Percentiles rank a stretch among this genome's conserved stretches.
These are phyloP conservation scores for Bidens hawaiensis DNA, from an alignment of 140 eudicot genomes.

Conservation along the genomic window DNA sequence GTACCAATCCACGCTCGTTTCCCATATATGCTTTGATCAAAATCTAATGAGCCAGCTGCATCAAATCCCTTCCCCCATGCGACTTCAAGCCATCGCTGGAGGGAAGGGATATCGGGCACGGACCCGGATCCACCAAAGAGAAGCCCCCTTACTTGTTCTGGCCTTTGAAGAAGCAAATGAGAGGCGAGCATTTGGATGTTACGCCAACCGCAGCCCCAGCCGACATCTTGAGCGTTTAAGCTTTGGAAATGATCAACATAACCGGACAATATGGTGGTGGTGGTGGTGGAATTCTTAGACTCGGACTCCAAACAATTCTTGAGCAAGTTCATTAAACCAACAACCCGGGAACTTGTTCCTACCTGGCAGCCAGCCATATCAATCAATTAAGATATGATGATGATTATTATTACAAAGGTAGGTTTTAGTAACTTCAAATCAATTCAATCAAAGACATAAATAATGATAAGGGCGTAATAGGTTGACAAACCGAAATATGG, in stretches of 20 bases:
- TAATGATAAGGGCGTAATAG: not conserved
- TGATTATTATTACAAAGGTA: not conserved
- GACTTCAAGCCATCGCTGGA: constrained; percentile 88
- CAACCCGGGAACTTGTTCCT: too few relatives aligned
- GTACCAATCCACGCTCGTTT: constrained; percentile 82
- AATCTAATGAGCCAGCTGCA: constrained; percentile 53
- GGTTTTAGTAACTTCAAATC: not conserved
- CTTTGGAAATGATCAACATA: constrained; percentile 75
- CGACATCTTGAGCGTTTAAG: constrained; percentile 45
- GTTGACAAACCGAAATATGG: not conserved
- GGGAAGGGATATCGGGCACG: constrained; percentile 76
- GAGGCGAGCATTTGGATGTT: constrained; percentile 92
- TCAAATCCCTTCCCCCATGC: constrained; percentile 93
- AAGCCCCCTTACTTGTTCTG: constrained; percentile 47
- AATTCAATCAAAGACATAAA: not conserved
- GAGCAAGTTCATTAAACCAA: constrained; percentile 48
- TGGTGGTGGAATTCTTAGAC: constrained; percentile 21
- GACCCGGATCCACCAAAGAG: constrained; percentile 67
- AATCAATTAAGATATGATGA: not conserved
- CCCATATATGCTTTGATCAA: constrained; percentile 51
- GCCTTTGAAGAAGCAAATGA: constrained; percentile 56
- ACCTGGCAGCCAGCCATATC: constrained; percentile 13
- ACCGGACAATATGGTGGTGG: constrained; percentile 51
- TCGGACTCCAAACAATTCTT: constrained; percentile 55
- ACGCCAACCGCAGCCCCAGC: constrained; percentile 99